Base-by-base conservation (phyloP, 2,329 filamentous ascomycete species). In the Colletotrichum zoysiae region DNA sequence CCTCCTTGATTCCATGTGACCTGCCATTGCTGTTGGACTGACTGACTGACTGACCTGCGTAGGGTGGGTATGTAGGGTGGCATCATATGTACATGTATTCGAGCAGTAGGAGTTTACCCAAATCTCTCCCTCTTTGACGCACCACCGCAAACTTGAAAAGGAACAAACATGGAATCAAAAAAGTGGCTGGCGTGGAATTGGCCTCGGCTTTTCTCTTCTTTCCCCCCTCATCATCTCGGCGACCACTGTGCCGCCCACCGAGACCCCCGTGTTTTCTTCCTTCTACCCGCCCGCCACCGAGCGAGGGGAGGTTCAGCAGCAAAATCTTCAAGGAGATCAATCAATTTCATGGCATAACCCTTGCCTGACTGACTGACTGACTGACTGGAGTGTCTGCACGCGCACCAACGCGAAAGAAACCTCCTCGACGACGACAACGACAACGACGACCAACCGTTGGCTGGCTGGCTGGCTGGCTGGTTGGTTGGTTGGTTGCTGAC, bases 1-100 rank as follows among this genome's bases (percentile, higher is more conserved):
- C 42, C 40, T 44, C 42, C 42, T 42, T 44, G 26, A 44, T 33
- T 23, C 64, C 55, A 66, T 66, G 56, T 60, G 55, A 66, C 64
- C n/a, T 38, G 23, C 11, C 23, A 65, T 30, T 16, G 35, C 30
- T 56, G 38, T 23, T n/a, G 14, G 26, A 8, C 30, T 9, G 23
- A 26, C 8, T 8, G n/a, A n/a, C n/a, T n/a, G n/a, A n/a, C n/a
- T n/a, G 2, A 5, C 46, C 18, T 2, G 18, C 30, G 30, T 30
- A 30, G 2, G 30, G 30, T 30, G 4, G 26, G 30, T 30, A 30
- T 30, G n/a, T n/a, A n/a, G n/a, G n/a, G n/a, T n/a, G n/a, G n/a
- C n/a, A n/a, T n/a, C n/a, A n/a, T n/a, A n/a, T n/a, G n/a, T 30
- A 30, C 30, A 30, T 30, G 44, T n/a, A 46, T 23, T 46, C 23